These are phyloP conservation scores for Penicillium sp. DNA, from an alignment of 2,329 filamentous ascomycete species.

Conservation along the genomic window DNA sequence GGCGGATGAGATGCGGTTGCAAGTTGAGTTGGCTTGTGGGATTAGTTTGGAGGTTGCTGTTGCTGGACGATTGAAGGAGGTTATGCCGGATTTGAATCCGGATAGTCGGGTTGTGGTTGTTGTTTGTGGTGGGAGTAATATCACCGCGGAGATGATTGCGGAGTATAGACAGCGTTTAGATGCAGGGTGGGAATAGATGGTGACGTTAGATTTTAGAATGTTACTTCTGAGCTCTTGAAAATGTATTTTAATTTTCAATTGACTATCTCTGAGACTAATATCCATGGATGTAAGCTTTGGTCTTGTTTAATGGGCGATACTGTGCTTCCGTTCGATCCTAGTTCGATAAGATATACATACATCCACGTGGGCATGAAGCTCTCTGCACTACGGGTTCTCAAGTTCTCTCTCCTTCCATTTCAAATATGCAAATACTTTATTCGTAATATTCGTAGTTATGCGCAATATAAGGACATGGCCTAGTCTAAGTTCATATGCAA, in stretches of 20 bases:
- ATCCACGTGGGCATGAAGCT: no score
- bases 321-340: background rate
- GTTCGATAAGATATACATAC: background rate
- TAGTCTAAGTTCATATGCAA: conserved; percentile 16
- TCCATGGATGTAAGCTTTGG: background rate
- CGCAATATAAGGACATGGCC: conserved; percentile 10
- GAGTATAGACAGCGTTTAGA: conserved; percentile 48
- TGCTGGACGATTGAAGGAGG: conserved; percentile 24
- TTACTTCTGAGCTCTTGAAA: no score
- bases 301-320: background rate
- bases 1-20: conserved; percentile 72
- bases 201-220: background rate
- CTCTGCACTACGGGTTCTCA: no score
- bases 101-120: conserved; percentile 39
- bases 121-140: conserved; percentile 49
- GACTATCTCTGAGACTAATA: background rate
- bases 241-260: no score
- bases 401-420: background rate
- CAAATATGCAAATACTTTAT: conserved; percentile 1
- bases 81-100: conserved; percentile 25
- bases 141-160: conserved; percentile 52
- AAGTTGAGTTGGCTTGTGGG: conserved; percentile 81
- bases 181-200: conserved; percentile 26
- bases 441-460: background rate
- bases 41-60: conserved; percentile 61